Evolutionary conservation across 2,329 filamentous ascomycete species (phyloP).

Genomic region (Botrytis porri): DNA sequence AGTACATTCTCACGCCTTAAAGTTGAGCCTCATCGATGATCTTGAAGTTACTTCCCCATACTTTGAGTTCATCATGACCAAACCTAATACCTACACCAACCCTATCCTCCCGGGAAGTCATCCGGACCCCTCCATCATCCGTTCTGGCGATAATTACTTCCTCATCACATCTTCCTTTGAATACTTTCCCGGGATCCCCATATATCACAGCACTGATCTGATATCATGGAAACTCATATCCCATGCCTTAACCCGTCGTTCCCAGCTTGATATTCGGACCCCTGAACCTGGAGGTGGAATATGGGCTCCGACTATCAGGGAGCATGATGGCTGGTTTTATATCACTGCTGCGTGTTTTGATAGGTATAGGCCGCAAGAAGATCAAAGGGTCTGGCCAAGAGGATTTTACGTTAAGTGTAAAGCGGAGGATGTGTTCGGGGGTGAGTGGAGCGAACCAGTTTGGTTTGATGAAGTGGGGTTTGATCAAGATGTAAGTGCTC

Average conservation of each 20-base stretch:
- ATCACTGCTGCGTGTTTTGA: slow-evolving; percentile 43
- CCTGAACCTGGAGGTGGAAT: slow-evolving; percentile 42
- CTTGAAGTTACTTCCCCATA: background rate
- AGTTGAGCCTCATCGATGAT: background rate
- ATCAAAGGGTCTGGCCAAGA: slow-evolving; percentile 10
- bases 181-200: slow-evolving; percentile 9
- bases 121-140: slow-evolving; percentile 39
- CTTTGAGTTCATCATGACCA: slow-evolving; percentile 10
- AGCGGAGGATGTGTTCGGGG: slow-evolving; percentile 3
- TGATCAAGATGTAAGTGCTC: slow-evolving; percentile 17
- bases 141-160: slow-evolving; percentile 5
- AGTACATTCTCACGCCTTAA: background rate
- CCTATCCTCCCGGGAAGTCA: slow-evolving; percentile 46
- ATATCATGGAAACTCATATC: slow-evolving; percentile 48
- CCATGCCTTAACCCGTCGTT: slow-evolving; percentile 39
- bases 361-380: slow-evolving; percentile 21
- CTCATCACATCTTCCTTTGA: slow-evolving; percentile 17
- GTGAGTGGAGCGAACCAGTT: slow-evolving; percentile 13
- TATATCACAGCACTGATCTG: slow-evolving; percentile 42
- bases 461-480: slow-evolving; percentile 20
- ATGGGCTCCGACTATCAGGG: slow-evolving; percentile 48
- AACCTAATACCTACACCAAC: slow-evolving; percentile 40
- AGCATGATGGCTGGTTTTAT: slow-evolving; percentile 46
- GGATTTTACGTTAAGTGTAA: slow-evolving; percentile 16
- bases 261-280: slow-evolving; percentile 41